These are phyloP conservation scores for Ilyonectria destructans DNA, from an alignment of 2,329 filamentous ascomycete species.

Conservation along the genomic window DNA sequence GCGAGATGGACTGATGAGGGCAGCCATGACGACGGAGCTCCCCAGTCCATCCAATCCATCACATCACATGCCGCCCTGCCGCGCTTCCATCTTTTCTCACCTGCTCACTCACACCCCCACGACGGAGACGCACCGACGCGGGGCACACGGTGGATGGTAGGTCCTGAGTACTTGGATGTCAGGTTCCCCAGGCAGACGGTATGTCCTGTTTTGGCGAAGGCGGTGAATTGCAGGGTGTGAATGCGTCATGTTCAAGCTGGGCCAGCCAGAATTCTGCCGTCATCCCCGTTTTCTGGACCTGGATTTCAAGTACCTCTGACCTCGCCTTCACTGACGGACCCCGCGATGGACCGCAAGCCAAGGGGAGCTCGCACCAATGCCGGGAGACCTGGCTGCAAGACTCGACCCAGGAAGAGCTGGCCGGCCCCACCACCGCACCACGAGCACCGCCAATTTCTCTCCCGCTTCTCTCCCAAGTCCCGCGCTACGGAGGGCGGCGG, in stretches of 20 bases:
- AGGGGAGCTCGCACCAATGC: constrained; percentile 25
- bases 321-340: constrained; percentile 7
- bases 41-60: constrained; percentile 28
- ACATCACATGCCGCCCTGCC: constrained; percentile 37
- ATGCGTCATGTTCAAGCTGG: too few relatives aligned
- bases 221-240: background rate
- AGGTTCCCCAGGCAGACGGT: background rate
- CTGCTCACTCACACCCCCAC: constrained; percentile 29
- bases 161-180: background rate
- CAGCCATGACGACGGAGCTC: constrained; percentile 23
- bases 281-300: background rate
- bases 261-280: background rate
- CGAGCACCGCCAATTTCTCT: background rate
- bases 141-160: constrained; percentile 10
- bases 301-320: background rate
- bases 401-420: constrained; percentile 9
- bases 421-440: constrained; percentile 20
- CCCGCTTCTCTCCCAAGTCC: constrained; percentile 15
- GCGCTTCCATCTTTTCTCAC: background rate
- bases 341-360: constrained; percentile 32
- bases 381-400: constrained; percentile 3
- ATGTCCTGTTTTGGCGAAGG: background rate
- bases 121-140: constrained; percentile 18
- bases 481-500: constrained; percentile 37
- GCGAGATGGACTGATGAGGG: constrained; percentile 36